A percentile compares a stretch with the other conserved stretches of the same genome.
Conservation (phyloP, 1,284 basidiomycete species). For the Tilletiopsis washingtonensis region DNA sequence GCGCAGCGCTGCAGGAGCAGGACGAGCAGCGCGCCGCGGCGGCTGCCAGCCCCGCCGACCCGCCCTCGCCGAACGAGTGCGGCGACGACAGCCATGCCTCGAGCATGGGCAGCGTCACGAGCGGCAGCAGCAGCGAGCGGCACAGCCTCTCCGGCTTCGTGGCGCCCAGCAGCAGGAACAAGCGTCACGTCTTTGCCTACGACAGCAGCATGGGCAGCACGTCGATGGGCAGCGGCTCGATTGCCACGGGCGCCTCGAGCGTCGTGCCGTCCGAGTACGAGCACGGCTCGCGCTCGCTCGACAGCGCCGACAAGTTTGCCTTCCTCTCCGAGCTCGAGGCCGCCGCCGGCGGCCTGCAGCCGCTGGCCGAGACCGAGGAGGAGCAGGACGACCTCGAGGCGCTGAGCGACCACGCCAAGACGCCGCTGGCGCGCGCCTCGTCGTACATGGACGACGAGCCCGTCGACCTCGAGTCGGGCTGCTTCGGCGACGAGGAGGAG, state of each 20-base stretch:
- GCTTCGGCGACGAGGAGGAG: background rate
- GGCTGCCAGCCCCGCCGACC: no score
- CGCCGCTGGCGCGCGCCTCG: background rate
- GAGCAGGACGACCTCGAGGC: conserved; percentile 13
- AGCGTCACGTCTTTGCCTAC: conserved; percentile 39
- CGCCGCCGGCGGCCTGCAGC: conserved; percentile 22
- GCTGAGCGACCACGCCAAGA: background rate
- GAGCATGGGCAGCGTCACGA: conserved; percentile 11
- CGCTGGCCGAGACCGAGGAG: conserved; percentile 31
- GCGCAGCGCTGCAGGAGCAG: conserved; percentile 10
- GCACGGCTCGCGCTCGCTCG: no score
- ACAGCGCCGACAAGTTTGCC: conserved; percentile 9
- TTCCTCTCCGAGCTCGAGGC: conserved; percentile 24
- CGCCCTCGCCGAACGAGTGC: background rate
- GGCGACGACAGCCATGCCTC: background rate
- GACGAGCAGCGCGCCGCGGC: background rate
- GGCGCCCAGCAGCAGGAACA: conserved; percentile 20
- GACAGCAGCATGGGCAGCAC: conserved; percentile 35
- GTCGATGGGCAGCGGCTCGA: conserved; percentile 13
- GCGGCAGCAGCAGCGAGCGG: conserved; percentile 4
- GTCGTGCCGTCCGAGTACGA: background rate
- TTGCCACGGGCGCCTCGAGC: background rate
- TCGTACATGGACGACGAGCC: background rate
- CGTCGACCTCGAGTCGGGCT: conserved; percentile 2
- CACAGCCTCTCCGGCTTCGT: background rate